Evolutionary conservation across 345 rosid genomes (phyloP).

Genomic region (Cardamine occulta): DNA sequence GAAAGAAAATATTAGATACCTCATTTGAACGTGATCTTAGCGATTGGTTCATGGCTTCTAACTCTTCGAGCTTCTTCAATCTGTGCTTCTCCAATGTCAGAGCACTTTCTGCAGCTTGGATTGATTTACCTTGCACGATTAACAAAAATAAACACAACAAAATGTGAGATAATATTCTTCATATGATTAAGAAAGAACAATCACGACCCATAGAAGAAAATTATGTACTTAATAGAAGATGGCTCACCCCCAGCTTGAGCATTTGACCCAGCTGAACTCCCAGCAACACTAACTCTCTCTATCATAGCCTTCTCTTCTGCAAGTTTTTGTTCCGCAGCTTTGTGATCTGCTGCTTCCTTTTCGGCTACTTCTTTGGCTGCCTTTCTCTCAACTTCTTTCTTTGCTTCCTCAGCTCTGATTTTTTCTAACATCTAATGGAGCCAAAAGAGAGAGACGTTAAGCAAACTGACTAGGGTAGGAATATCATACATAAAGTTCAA

Average conservation of each 20-base stretch:
- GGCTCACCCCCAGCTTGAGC: constrained; percentile 50
- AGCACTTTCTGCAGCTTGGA: constrained; percentile 75
- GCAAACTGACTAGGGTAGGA: constrained; percentile 1
- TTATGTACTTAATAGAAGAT: constrained; percentile 4
- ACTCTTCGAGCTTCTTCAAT: constrained; percentile 64
- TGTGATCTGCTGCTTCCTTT: constrained; percentile 53
- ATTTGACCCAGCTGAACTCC: constrained; percentile 42
- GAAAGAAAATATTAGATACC: constrained; percentile 47
- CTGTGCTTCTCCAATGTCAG: constrained; percentile 67
- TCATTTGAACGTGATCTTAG: constrained; percentile 51
- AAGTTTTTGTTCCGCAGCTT: constrained; percentile 45
- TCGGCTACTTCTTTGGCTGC: constrained; percentile 68
- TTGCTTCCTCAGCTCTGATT: constrained; percentile 79
- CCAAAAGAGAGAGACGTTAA: constrained; percentile 2
- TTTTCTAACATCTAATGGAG: constrained; percentile 54
- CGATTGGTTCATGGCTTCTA: constrained; percentile 53
- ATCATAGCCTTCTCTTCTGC: constrained; percentile 32
- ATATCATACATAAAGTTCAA: neutral
- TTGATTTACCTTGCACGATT: constrained; percentile 49
- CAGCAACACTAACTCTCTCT: constrained; percentile 39
- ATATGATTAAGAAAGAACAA: constrained; percentile 27
- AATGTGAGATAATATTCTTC: constrained; percentile 27
- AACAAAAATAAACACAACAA: constrained; percentile 6
- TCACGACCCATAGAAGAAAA: neutral
- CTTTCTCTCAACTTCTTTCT: constrained; percentile 69